Evolutionary conservation across 331 rosid genomes (phyloP).

Genomic region (Rhamnella rubrinervis): DNA sequence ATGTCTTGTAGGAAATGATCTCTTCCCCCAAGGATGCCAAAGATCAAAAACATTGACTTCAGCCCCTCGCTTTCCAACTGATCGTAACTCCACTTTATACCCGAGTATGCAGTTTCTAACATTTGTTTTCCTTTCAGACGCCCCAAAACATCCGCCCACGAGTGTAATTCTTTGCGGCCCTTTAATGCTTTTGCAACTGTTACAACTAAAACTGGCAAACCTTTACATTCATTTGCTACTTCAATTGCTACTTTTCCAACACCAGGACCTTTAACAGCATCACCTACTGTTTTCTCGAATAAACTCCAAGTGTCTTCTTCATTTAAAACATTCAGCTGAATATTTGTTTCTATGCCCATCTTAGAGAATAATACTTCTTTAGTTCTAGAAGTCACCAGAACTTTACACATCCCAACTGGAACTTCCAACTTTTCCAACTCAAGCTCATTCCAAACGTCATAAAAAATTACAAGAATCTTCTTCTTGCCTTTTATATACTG

Average conservation of each 20-base stretch:
- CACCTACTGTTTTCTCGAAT: conserved; percentile 17
- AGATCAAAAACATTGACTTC: neutral
- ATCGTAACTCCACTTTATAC: neutral
- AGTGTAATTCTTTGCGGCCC: no score
- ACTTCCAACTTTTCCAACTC: neutral
- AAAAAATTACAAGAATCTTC: neutral
- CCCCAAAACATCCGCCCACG: neutral
- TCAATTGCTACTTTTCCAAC: neutral
- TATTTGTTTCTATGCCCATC: neutral
- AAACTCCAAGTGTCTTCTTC: conserved; percentile 20
- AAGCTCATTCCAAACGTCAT: conserved; percentile 8
- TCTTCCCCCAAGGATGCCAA: neutral
- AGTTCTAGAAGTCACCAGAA: conserved; percentile 2
- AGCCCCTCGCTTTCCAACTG: neutral
- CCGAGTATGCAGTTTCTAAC: neutral
- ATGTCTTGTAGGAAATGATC: neutral
- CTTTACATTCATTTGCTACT: conserved; percentile 7
- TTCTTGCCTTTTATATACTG: neutral
- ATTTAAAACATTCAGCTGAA: neutral
- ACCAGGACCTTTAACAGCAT: no score
- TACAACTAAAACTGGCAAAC: conserved; percentile 25
- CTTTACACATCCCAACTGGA: neutral
- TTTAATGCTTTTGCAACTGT: no score
- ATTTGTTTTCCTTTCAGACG: neutral
- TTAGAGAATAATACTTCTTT: conserved; percentile 9